phyloP scores from a whole-genome alignment of 768 basidiomycete species.

The Boletus subcaerulescens region DNA sequence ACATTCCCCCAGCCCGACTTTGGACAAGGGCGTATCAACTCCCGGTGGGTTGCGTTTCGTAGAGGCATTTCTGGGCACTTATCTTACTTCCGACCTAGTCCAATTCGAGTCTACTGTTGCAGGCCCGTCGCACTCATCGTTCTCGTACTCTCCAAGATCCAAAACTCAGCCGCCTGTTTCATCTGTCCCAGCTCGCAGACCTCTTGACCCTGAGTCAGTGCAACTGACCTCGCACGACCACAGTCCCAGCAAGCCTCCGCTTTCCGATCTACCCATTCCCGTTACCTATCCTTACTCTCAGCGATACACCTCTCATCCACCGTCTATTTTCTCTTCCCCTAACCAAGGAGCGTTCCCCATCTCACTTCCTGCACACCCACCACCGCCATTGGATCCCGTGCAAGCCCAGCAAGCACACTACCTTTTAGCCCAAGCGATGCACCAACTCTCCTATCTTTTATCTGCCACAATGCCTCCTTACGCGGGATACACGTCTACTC shows the following conservation, averaged over 20 bases:
- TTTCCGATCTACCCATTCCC: conserved; percentile 14
- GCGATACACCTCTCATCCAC: conserved; percentile 17
- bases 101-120: conserved; percentile 4
- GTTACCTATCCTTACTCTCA: conserved; percentile 23
- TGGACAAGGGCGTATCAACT: conserved; percentile 4
- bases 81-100: conserved; percentile 5
- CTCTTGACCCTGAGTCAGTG: conserved; percentile 7
- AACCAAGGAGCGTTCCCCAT: conserved; percentile 12
- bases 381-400: conserved; percentile 23
- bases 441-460: conserved; percentile 39
- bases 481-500: conserved; percentile 13
- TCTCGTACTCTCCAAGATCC: conserved; percentile 4
- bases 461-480: conserved; percentile 30
- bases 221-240: not conserved
- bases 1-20: not conserved
- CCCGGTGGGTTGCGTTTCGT: conserved; percentile 10
- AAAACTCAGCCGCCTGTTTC: conserved; percentile 7
- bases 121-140: conserved; percentile 8
- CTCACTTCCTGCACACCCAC: conserved; percentile 30
- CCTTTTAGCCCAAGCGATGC: conserved; percentile 39
- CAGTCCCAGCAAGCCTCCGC: not conserved
- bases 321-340: conserved; percentile 16
- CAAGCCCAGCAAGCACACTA: conserved; percentile 39
- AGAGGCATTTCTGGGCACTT: not conserved
- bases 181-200: conserved; percentile 3